Base-by-base conservation (phyloP, 2,329 filamentous ascomycete genomes). In the Annulohypoxylon truncatum region DNA sequence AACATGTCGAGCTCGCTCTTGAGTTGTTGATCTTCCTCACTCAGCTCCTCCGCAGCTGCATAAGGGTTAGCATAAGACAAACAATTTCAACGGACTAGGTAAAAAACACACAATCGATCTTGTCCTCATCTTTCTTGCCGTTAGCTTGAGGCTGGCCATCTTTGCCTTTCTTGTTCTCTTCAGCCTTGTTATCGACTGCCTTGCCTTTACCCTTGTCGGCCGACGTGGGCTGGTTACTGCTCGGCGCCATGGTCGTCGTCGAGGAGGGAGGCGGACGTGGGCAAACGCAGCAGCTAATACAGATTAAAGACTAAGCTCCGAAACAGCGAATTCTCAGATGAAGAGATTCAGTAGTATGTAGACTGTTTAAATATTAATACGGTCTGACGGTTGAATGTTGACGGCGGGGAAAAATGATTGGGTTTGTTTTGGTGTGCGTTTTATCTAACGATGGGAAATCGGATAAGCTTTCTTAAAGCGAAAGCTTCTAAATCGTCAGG, bases 1-100 rank as follows among this genome's bases (percentile, higher is more conserved):
- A 99, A 88, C 94, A 98, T 96, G 72, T 99, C 96, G 68, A 99
- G 90, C 82, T 99, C 96, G 77, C 87, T 94, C 85, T 99, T 99
- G 77, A 99, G 89, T 84, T 98, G 94, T 82, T 98, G 94, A 72
- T 99, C 96, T 81, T 99, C 96, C 77, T 99, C 96, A 77, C 87
- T 99, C 73, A 99, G 90, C 82, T 99, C 96, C 82, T 98, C 95
- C 83, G 85, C 78, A 76, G 79, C 81, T 80, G 67, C 44, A 67
- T 65, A 54, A 59, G 12, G 62, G 76, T 83, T 75, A 83, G 78
- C 72, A 67, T 63, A 10, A 60, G 75, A 70, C 72, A 61, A 42
- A 40, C 57, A 22, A 42, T 24, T 24, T 10, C 26, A 40, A 22
- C 35, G 5, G 10, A 38, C n/a, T 5, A 18, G 44, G 42, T 56